A percentile compares a stretch with the other conserved stretches of the same genome.
Evolutionary conservation across 2,329 filamentous ascomycete genomes (phyloP).

Genomic region (Trichoderma sp.): DNA sequence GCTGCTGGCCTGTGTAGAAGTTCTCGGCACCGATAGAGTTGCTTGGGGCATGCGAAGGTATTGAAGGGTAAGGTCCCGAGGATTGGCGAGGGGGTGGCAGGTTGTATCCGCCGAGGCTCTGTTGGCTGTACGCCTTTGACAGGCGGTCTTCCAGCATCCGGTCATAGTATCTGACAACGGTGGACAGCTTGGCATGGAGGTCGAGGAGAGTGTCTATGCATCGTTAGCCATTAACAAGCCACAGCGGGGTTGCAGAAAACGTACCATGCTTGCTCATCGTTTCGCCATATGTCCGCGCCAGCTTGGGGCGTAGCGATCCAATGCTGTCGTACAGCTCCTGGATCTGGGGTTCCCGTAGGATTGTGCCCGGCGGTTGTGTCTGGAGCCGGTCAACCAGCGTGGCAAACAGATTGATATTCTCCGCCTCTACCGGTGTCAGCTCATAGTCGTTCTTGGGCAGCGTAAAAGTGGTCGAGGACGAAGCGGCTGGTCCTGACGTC

Average conservation of each 20-base stretch:
- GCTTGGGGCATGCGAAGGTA: slow-evolving; percentile 57
- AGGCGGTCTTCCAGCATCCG: slow-evolving; percentile 95
- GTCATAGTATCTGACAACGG: slow-evolving; percentile 96
- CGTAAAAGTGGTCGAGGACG: slow-evolving; percentile 51
- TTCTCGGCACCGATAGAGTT: slow-evolving; percentile 66
- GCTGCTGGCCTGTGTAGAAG: slow-evolving; percentile 75
- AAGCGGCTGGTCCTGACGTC: slow-evolving; percentile 50
- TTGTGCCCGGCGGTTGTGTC: slow-evolving; percentile 92
- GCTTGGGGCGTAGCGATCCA: slow-evolving; percentile 85
- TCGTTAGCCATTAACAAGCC: slow-evolving; percentile 29
- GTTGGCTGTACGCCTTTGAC: slow-evolving; percentile 88
- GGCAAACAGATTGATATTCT: slow-evolving; percentile 95
- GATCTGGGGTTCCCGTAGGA: slow-evolving; percentile 94
- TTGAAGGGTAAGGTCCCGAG: slow-evolving; percentile 69
- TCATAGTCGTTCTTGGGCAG: slow-evolving; percentile 92
- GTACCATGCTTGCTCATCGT: slow-evolving; percentile 99
- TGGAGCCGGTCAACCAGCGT: slow-evolving; percentile 93
- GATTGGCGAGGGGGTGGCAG: slow-evolving; percentile 55
- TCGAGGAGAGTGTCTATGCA: slow-evolving; percentile 82
- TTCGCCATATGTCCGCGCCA: slow-evolving; percentile 94
- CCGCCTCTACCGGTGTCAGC: slow-evolving; percentile 87
- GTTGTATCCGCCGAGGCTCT: slow-evolving; percentile 67
- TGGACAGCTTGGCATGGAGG: slow-evolving; percentile 91
- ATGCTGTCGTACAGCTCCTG: slow-evolving; percentile 98
- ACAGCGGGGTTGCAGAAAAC: slow-evolving; percentile 24